phyloP scores from a whole-genome alignment of 2,329 filamentous ascomycete species.

The Penicillium crustosum region DNA sequence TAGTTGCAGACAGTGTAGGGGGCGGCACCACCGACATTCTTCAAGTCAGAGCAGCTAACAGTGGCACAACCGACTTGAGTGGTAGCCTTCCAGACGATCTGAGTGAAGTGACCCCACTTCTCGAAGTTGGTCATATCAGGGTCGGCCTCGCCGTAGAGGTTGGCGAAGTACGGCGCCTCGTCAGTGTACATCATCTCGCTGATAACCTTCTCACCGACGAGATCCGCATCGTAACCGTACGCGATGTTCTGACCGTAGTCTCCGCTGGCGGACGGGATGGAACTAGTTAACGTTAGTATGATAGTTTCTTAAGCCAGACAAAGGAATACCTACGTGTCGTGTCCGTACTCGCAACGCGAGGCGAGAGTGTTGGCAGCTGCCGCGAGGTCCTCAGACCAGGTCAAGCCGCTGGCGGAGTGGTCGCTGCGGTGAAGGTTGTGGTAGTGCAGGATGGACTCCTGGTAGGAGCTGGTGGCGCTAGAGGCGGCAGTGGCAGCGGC shows the following conservation, averaged over 20 bases:
- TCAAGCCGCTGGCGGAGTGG: slow-evolving; percentile 67
- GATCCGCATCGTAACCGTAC: slow-evolving; percentile 57
- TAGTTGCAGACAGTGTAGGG: slow-evolving; percentile 92
- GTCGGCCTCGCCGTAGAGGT: slow-evolving; percentile 58
- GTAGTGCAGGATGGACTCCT: slow-evolving; percentile 55
- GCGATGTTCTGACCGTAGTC: slow-evolving; percentile 90
- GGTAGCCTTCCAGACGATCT: slow-evolving; percentile 69
- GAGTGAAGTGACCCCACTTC: slow-evolving; percentile 71
- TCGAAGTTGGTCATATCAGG: slow-evolving; percentile 65
- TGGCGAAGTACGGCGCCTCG: slow-evolving; percentile 62
- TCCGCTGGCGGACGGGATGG: slow-evolving; percentile 52
- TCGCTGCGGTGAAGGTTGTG: slow-evolving; percentile 88
- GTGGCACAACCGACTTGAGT: slow-evolving; percentile 63
- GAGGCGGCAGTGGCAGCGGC: slow-evolving; percentile 42
- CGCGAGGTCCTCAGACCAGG: slow-evolving; percentile 66
- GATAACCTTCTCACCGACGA: slow-evolving; percentile 68
- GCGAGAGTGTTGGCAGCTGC: slow-evolving; percentile 65
- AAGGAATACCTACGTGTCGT: slow-evolving; percentile 68
- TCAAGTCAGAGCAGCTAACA: slow-evolving; percentile 46
- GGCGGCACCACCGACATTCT: slow-evolving; percentile 46
- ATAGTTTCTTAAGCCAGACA: slow-evolving; percentile 32
- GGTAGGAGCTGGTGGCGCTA: slow-evolving; percentile 33
- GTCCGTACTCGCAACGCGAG: slow-evolving; percentile 66
- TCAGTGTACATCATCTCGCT: slow-evolving; percentile 82
- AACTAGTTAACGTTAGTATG: slow-evolving; percentile 33